phyloP scores from a whole-genome alignment of 1,139 yeast genomes.

The Protomyces pachydermus region DNA sequence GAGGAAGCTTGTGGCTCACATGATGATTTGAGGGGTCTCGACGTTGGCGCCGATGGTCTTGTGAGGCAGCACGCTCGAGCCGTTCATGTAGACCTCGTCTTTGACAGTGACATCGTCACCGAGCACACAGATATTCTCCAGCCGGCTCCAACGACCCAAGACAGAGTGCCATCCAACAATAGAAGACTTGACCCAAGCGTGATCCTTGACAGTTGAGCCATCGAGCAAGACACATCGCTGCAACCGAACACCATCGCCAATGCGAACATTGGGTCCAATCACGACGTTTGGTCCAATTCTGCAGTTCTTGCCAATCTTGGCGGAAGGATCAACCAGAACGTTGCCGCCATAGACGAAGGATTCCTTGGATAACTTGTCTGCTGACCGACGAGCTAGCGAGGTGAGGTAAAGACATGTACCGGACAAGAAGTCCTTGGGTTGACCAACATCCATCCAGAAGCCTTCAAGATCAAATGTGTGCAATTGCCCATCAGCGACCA shows the following conservation, averaged over 20 bases:
- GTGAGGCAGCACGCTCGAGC: slow-evolving; percentile 99
- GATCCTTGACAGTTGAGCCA: slow-evolving; percentile 90
- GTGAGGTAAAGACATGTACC: slow-evolving; percentile 92
- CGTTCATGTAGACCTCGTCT: slow-evolving; percentile 90
- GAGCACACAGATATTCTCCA: slow-evolving; percentile 93
- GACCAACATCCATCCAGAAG: slow-evolving; percentile 99
- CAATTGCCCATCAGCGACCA: slow-evolving; percentile 81
- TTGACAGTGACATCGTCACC: slow-evolving; percentile 99
- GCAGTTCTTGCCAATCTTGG: slow-evolving; percentile 86
- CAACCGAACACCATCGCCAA: slow-evolving; percentile 98
- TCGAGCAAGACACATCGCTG: slow-evolving; percentile 90
- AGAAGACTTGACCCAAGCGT: slow-evolving; percentile 96
- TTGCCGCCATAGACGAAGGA: slow-evolving; percentile 83
- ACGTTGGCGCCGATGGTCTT: slow-evolving; percentile 93
- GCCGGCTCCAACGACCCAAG: slow-evolving; percentile 98
- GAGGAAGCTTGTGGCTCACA: slow-evolving; percentile 48
- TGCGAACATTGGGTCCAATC: slow-evolving; percentile 91
- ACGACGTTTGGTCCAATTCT: slow-evolving; percentile 98
- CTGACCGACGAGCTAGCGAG: slow-evolving; percentile 74
- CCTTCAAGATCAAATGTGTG: slow-evolving; percentile 98
- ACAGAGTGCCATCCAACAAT: slow-evolving; percentile 99
- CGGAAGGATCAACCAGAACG: slow-evolving; percentile 91
- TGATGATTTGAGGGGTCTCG: slow-evolving; percentile 95
- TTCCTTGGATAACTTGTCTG: slow-evolving; percentile 63
- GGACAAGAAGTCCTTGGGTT: slow-evolving; percentile 97